A percentile compares a stretch with the other conserved stretches of the same genome.
Conservation (phyloP, 129 eudicot genomes). For the Rutidosis leptorrhynchoides region DNA sequence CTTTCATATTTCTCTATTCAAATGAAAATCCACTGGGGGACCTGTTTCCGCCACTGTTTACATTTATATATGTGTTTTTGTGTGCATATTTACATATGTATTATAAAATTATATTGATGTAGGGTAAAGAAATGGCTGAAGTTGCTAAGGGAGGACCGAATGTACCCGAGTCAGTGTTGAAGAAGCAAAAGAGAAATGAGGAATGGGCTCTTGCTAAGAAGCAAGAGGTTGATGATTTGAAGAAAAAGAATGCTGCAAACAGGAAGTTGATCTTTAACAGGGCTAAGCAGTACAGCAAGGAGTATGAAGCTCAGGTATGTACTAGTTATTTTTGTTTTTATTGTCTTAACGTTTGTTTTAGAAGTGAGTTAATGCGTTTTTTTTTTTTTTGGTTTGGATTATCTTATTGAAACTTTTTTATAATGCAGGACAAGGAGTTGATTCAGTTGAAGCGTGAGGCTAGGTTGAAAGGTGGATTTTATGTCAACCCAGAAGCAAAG, state of each 20-base stretch:
- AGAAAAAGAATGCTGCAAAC: conserved; percentile 66
- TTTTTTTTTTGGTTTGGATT: neutral
- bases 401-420: neutral
- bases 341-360: neutral
- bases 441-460: conserved; percentile 83
- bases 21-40: too few species aligned
- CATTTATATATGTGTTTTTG: neutral
- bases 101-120: neutral
- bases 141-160: conserved; percentile 38
- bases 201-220: conserved; percentile 77
- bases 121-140: conserved; percentile 58
- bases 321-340: too few species aligned
- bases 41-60: too few species aligned
- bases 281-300: conserved; percentile 54
- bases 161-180: conserved; percentile 84
- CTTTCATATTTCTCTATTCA: neutral
- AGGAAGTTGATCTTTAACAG: conserved; percentile 53
- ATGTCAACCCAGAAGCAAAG: conserved; percentile 85
- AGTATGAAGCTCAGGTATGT: conserved; percentile 69
- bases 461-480: conserved; percentile 66
- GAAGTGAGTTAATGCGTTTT: neutral
- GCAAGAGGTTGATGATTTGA: conserved; percentile 47
- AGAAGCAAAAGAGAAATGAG: conserved; percentile 82
- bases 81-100: neutral
- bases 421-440: conserved; percentile 54